A percentile compares a stretch with the other conserved stretches of the same genome.
Conservation (phyloP, 352 stramenopile species). For the Phytopythium kandeliae region DNA sequence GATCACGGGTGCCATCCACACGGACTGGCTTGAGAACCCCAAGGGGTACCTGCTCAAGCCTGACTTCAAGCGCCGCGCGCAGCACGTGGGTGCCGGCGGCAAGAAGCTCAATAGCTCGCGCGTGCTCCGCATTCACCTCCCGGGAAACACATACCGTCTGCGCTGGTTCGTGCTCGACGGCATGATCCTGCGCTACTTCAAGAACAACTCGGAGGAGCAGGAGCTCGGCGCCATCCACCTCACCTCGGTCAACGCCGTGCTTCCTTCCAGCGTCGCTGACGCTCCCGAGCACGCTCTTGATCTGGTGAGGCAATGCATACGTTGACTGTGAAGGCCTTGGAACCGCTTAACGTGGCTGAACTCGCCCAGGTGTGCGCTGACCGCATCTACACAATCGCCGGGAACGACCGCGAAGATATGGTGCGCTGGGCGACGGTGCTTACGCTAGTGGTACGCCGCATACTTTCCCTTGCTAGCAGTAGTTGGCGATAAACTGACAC, state of each 20-base stretch:
- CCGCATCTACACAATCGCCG: constrained; percentile 84
- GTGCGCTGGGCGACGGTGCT: constrained; percentile 85
- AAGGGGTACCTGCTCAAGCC: constrained; percentile 86
- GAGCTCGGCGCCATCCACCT: constrained; percentile 86
- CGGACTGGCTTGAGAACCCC: constrained; percentile 87
- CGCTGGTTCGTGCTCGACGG: constrained; percentile 87
- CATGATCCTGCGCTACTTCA: constrained; percentile 88
- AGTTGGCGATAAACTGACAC: no score
- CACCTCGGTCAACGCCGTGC: constrained; percentile 79
- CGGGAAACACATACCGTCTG: constrained; percentile 73
- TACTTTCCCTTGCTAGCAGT: background rate
- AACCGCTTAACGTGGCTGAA: no score
- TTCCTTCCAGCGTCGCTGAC: constrained; percentile 85
- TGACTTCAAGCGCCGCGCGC: constrained; percentile 84
- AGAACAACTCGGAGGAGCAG: constrained; percentile 81
- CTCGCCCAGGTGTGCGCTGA: constrained; percentile 64
- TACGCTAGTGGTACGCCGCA: constrained; percentile 61
- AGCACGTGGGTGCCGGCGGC: constrained; percentile 78
- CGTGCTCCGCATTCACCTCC: constrained; percentile 69
- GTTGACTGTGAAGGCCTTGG: no score
- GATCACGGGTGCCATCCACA: constrained; percentile 84
- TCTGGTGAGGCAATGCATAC: constrained; percentile 27
- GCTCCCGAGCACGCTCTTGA: constrained; percentile 81
- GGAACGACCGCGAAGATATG: constrained; percentile 85
- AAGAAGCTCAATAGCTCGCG: constrained; percentile 85